These are phyloP conservation scores for Fusarium staphyleae DNA, from an alignment of 2,329 filamentous ascomycete genomes.

Conservation along the genomic window DNA sequence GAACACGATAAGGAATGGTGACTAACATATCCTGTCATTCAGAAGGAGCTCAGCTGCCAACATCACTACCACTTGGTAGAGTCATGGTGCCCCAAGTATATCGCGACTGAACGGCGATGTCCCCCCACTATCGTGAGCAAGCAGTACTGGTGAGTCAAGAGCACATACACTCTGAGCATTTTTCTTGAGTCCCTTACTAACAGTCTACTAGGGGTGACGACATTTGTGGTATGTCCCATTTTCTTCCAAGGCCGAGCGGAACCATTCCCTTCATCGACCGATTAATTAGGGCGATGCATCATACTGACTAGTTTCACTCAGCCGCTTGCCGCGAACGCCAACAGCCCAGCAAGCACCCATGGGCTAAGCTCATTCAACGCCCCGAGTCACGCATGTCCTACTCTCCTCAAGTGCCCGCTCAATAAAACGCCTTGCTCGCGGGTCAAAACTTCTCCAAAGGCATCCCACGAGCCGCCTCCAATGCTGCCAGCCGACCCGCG, in stretches of 20 bases:
- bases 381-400: slow-evolving; percentile 43
- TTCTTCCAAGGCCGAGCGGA: slow-evolving; percentile 17
- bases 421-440: slow-evolving; percentile 31
- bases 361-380: slow-evolving; percentile 49
- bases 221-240: slow-evolving; percentile 51
- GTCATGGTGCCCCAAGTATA: slow-evolving; percentile 56
- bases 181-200: slow-evolving; percentile 36
- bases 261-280: slow-evolving; percentile 8
- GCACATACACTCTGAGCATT: background rate
- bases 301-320: slow-evolving; percentile 37
- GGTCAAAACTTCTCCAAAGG: slow-evolving; percentile 11
- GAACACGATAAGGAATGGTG: slow-evolving; percentile 2
- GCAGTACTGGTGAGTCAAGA: slow-evolving; percentile 52
- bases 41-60: slow-evolving; percentile 61
- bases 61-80: slow-evolving; percentile 59
- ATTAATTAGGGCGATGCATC: slow-evolving; percentile 13
- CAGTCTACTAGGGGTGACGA: slow-evolving; percentile 50
- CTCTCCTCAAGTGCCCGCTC: slow-evolving; percentile 42
- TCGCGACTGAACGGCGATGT: slow-evolving; percentile 53
- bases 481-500: slow-evolving; percentile 25
- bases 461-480: slow-evolving; percentile 1
- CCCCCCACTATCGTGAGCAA: slow-evolving; percentile 54
- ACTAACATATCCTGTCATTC: slow-evolving; percentile 17
- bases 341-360: slow-evolving; percentile 49
- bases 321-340: slow-evolving; percentile 51